phyloP scores from a whole-genome alignment of 805 yeast species.

The Candida mattraensis region DNA sequence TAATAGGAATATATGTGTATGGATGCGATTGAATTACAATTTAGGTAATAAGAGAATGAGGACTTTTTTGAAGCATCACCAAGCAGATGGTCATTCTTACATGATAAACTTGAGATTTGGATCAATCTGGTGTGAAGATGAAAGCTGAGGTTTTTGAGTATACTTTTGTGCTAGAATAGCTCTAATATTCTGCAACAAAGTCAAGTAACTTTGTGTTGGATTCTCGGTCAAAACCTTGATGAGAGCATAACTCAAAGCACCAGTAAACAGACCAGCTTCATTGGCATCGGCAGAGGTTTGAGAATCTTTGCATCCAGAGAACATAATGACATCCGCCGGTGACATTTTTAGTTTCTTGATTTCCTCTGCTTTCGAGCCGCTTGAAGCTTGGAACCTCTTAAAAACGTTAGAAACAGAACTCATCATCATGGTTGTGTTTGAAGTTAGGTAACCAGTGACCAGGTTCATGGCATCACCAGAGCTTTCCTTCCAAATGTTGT shows the following conservation, averaged over 20 bases:
- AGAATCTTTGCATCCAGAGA: constrained; percentile 81
- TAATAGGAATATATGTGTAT: too few relatives aligned
- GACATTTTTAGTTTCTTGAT: constrained; percentile 60
- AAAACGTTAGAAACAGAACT: constrained; percentile 38
- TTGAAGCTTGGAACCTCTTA: constrained; percentile 33
- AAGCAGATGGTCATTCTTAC: constrained; percentile 15
- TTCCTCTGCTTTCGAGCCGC: constrained; percentile 35
- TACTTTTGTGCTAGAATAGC: constrained; percentile 59
- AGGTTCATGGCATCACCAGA: constrained; percentile 65
- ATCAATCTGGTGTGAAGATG: constrained; percentile 81
- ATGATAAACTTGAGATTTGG: constrained; percentile 41
- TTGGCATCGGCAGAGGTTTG: constrained; percentile 84
- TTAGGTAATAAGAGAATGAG: too few relatives aligned
- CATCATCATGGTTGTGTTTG: constrained; percentile 48
- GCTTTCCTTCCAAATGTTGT: constrained; percentile 72
- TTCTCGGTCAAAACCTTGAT: constrained; percentile 58
- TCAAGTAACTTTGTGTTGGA: constrained; percentile 66
- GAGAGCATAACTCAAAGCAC: constrained; percentile 85
- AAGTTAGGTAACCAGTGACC: constrained; percentile 57
- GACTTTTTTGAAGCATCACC: too few relatives aligned
- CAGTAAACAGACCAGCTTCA: constrained; percentile 70
- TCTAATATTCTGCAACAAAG: constrained; percentile 72
- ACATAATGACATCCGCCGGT: constrained; percentile 72
- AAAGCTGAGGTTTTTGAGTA: constrained; percentile 80
- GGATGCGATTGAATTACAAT: too few relatives aligned